These are phyloP conservation scores for Mercurialis annua DNA, from an alignment of 345 rosid species.

Conservation along the genomic window DNA sequence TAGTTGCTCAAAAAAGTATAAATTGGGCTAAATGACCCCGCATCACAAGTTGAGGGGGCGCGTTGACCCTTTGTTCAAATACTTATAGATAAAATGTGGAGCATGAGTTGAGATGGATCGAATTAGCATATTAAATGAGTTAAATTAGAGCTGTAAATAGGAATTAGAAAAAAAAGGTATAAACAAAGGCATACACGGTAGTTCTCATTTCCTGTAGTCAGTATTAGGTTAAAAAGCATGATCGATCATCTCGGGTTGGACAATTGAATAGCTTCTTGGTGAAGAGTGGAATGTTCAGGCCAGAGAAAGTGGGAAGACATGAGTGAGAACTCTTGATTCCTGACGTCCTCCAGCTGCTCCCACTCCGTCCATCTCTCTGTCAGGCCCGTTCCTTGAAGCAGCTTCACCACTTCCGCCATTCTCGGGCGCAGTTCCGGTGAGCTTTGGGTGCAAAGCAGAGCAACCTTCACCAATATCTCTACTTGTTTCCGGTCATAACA, in stretches of 20 bases:
- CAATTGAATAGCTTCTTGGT: conserved; percentile 76
- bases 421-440: conserved; percentile 71
- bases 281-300: conserved; percentile 60
- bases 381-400: conserved; percentile 67
- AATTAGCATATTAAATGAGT: too few species aligned
- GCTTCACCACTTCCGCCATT: conserved; percentile 70
- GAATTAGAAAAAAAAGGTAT: too few species aligned
- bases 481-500: conserved; percentile 59
- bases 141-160: too few species aligned
- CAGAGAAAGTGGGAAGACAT: conserved; percentile 54
- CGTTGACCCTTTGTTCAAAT: too few species aligned
- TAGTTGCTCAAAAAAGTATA: too few species aligned
- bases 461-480: conserved; percentile 67
- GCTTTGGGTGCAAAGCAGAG: conserved; percentile 76
- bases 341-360: conserved; percentile 68
- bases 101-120: too few species aligned
- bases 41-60: too few species aligned
- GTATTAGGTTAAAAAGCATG: too few species aligned
- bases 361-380: conserved; percentile 73
- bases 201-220: too few species aligned
- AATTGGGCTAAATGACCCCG: too few species aligned
- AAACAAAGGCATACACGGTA: too few species aligned
- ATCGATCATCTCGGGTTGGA: conserved; percentile 78
- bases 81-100: too few species aligned
- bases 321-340: conserved; percentile 50